phyloP scores from a whole-genome alignment of 2,329 filamentous ascomycete species.

The Ophiostoma australiae region DNA sequence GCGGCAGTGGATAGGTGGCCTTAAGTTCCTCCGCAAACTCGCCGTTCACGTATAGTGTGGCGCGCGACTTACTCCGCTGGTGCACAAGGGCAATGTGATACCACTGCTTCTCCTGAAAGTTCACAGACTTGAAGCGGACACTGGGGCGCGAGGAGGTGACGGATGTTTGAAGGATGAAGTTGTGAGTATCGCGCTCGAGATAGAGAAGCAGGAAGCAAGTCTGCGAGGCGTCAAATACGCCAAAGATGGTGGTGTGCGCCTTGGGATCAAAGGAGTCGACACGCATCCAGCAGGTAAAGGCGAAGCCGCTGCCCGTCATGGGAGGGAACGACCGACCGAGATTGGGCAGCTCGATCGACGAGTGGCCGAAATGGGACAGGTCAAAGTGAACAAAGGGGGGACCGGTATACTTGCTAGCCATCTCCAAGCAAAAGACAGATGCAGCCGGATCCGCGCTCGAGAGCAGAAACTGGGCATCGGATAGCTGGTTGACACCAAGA shows the following conservation, averaged over 20 bases:
- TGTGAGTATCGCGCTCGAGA: conserved; percentile 84
- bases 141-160: conserved; percentile 81
- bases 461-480: conserved; percentile 73
- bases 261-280: conserved; percentile 80
- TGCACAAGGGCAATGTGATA: conserved; percentile 93
- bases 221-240: conserved; percentile 85
- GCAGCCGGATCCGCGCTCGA: conserved; percentile 48
- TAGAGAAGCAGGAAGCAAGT: conserved; percentile 93
- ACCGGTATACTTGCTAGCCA: conserved; percentile 67
- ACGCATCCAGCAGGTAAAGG: conserved; percentile 81
- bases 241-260: conserved; percentile 91
- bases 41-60: conserved; percentile 84
- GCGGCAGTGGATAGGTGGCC: conserved; percentile 76
- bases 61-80: conserved; percentile 71
- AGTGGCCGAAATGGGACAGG: conserved; percentile 78
- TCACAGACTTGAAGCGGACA: conserved; percentile 81
- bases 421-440: conserved; percentile 66
- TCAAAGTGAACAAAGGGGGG: conserved; percentile 93
- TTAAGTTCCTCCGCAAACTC: conserved; percentile 91
- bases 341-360: conserved; percentile 84
- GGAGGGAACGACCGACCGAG: conserved; percentile 83
- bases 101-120: conserved; percentile 74
- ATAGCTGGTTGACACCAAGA: conserved; percentile 72
- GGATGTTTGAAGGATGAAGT: conserved; percentile 94
- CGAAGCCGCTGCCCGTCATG: conserved; percentile 74